Percentiles rank a stretch among this genome's conserved stretches.
Conservation (phyloP, 2,329 filamentous ascomycete species). For the Mycosphaerella sp. region DNA sequence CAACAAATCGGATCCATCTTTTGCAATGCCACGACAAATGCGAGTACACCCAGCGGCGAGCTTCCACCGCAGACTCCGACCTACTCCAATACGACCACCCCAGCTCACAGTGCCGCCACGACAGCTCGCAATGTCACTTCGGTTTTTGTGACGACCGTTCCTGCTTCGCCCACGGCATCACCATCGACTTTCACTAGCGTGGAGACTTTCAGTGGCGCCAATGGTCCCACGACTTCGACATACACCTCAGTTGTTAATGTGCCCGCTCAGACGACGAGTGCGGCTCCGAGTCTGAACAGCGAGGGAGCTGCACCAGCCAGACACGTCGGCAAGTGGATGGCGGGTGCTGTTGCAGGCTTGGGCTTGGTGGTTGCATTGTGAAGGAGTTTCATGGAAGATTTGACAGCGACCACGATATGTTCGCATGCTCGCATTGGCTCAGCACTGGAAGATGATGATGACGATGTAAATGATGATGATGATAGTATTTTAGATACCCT, state of each 20-base stretch:
- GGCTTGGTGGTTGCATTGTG: constrained; percentile 11
- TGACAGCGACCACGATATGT: not conserved
- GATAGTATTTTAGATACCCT: not conserved
- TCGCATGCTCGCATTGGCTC: not conserved
- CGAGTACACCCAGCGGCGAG: not conserved
- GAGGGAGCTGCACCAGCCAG: constrained; percentile 8
- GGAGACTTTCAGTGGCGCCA: constrained; percentile 10
- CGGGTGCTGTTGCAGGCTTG: constrained; percentile 8
- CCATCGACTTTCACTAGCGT: constrained; percentile 18
- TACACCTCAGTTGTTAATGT: constrained; percentile 12
- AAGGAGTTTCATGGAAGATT: not conserved
- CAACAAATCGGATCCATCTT: constrained; percentile 25
- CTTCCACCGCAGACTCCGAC: not conserved
- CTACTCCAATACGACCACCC: constrained; percentile 10
- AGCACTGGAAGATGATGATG: not conserved
- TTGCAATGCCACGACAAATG: constrained; percentile 14
- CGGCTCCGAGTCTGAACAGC: constrained; percentile 12
- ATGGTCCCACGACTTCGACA: constrained; percentile 13
- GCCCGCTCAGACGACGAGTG: constrained; percentile 2
- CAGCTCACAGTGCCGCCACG: constrained; percentile 1
- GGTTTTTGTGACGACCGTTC: constrained; percentile 13
- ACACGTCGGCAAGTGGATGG: constrained; percentile 1
- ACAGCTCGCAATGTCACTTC: constrained; percentile 4
- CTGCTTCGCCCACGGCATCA: not conserved
- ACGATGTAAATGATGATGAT: not conserved